Evolutionary conservation across 2,329 filamentous ascomycete species (phyloP).

Genomic region (Leptographium radiaticola): DNA sequence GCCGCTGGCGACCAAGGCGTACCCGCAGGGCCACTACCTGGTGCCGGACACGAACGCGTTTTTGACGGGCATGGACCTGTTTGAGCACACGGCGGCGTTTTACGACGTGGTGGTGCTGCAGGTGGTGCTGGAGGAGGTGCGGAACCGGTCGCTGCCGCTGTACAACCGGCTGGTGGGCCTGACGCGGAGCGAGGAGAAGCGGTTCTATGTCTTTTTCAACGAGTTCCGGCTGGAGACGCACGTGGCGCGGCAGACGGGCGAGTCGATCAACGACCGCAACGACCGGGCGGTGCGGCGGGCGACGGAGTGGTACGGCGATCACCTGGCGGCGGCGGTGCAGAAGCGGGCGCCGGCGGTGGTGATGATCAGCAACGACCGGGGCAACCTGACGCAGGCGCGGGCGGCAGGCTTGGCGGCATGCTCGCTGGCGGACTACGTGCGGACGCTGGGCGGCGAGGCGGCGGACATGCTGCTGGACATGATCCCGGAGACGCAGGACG

Average conservation of each 20-base stretch:
- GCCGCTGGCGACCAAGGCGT: conserved; percentile 70
- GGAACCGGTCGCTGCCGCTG: conserved; percentile 82
- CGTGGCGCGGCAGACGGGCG: conserved; percentile 57
- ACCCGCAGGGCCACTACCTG: conserved; percentile 81
- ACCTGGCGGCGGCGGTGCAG: conserved; percentile 53
- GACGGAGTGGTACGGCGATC: conserved; percentile 80
- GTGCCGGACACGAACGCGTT: conserved; percentile 94
- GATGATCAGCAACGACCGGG: conserved; percentile 87
- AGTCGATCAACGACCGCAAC: conserved; percentile 93
- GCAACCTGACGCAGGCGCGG: conserved; percentile 72
- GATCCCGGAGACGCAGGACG: conserved; percentile 70
- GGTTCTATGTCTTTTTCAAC: conserved; percentile 98
- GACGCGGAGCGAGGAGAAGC: conserved; percentile 91
- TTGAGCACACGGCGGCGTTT: conserved; percentile 83
- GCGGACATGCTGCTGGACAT: conserved; percentile 81
- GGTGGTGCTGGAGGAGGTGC: conserved; percentile 90
- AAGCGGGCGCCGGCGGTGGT: conserved; percentile 62
- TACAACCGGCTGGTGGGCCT: conserved; percentile 87
- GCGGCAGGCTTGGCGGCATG: conserved; percentile 58
- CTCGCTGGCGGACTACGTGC: conserved; percentile 67
- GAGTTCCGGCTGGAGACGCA: conserved; percentile 93
- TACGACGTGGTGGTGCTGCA: conserved; percentile 96
- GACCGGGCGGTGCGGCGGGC: conserved; percentile 80
- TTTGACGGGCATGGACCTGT: conserved; percentile 90
- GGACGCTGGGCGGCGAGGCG: conserved; percentile 62